Base-by-base conservation (phyloP, 768 basidiomycete species). In the Termitomyces heimii region DNA sequence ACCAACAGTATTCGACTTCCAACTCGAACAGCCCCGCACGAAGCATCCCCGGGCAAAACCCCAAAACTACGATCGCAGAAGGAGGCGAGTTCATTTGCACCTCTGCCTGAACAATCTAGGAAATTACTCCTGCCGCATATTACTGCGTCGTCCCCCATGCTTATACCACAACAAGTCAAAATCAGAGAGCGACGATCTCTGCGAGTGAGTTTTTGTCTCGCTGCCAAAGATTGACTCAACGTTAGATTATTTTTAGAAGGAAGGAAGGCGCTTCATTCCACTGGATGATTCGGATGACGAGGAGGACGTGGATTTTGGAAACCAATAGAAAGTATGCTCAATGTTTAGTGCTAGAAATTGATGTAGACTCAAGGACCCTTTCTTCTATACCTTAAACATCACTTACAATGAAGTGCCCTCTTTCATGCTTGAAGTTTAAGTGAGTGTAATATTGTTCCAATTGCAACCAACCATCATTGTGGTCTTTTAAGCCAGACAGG, bases 231-330 rank as follows among this genome's bases (percentile, higher is more conserved):
- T 26, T n/a, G 29, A 18, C 24, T 22, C 9, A 53, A 7, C 29
- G 39, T 8, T 31, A 34, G n/a, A n/a, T 35, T 18, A 40, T n/a
- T 42, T 52, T 6, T 54, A 78, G 75, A 73, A 70, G 60, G 73
- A 76, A 62, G 77, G 78, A 60, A 71, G 77, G 55, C 70, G 79
- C 13, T 81, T 79, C 55, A 80, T 81, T 31, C 76, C 78, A 9
- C 59, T 81, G 40, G 69, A 75, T 46, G 77, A 79, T 59, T 75
- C 75, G 4, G 78, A 81, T 43, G 68, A 70, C 16, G 64, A 67
- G 10, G 42, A 37, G 29, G 29, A 54, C 10, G 8, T 2, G 7
- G 31, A 44, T 13, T 37, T 26, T 4, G 39, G 37, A 20, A 34
- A 16, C 13, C 2, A 28, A 4, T 40, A 37, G 34, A n/a, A 28